A percentile compares a stretch with the other conserved stretches of the same genome.
Evolutionary conservation across 2,329 filamentous ascomycete species (phyloP).

Genomic region (Acrocalymma vagum): DNA sequence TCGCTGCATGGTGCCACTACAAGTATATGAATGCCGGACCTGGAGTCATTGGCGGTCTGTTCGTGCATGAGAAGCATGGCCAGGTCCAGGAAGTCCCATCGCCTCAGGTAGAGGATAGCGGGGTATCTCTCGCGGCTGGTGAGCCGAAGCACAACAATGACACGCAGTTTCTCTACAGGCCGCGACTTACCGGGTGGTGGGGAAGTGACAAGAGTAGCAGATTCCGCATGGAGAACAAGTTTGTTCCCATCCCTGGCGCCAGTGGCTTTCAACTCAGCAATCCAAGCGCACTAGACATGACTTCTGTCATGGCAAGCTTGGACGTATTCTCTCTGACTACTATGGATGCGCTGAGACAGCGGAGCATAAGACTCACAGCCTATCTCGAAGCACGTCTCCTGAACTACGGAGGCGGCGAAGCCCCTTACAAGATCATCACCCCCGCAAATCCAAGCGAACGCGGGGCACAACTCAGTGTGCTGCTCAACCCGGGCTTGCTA

Average conservation of each 20-base stretch:
- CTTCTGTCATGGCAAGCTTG: conserved; percentile 75
- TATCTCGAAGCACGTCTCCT: conserved; percentile 70
- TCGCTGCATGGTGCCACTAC: conserved; percentile 93
- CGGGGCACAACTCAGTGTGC: conserved; percentile 81
- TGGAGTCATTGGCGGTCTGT: conserved; percentile 80
- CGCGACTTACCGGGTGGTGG: conserved; percentile 85
- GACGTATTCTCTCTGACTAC: conserved; percentile 76
- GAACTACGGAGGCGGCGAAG: conserved; percentile 22
- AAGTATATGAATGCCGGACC: conserved; percentile 92
- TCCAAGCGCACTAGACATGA: conserved; percentile 79
- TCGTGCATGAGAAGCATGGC: conserved; percentile 80
- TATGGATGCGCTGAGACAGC: conserved; percentile 73
- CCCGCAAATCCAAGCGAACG: conserved; percentile 72
- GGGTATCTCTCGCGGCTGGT: conserved; percentile 41
- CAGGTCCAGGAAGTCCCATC: conserved; percentile 51
- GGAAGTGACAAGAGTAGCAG: conserved; percentile 78
- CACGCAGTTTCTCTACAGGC: conserved; percentile 61
- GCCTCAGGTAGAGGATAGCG: conserved; percentile 1
- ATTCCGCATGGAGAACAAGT: conserved; percentile 85
- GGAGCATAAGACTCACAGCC: conserved; percentile 76
- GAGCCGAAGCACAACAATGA: conserved; percentile 12
- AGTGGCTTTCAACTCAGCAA: conserved; percentile 88
- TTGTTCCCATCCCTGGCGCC: conserved; percentile 79
- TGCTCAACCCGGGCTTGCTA: conserved; percentile 72
- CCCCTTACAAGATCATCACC: conserved; percentile 68